These are phyloP conservation scores for Tricholoma flavovirens DNA, from an alignment of 768 basidiomycete species.

Conservation along the genomic window DNA sequence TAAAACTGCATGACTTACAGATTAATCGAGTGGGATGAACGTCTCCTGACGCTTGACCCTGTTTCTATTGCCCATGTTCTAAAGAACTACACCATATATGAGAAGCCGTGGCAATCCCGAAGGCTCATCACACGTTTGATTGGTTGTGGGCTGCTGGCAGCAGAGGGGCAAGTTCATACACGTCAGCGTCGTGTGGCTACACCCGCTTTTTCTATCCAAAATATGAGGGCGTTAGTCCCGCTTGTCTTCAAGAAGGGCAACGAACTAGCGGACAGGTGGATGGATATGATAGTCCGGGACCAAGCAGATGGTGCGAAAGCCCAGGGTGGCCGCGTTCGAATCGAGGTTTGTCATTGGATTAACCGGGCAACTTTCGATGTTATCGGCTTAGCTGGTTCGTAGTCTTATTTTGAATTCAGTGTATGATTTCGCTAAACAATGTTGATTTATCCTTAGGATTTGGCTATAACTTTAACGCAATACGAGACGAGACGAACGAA, in stretches of 20 bases:
- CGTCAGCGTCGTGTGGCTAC: slow-evolving; percentile 74
- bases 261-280: slow-evolving; percentile 59
- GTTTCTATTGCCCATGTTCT: slow-evolving; percentile 68
- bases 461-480: slow-evolving; percentile 81
- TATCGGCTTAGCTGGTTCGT: slow-evolving; percentile 79
- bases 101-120: slow-evolving; percentile 82
- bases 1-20: background rate
- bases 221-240: slow-evolving; percentile 65
- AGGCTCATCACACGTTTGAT: slow-evolving; percentile 70
- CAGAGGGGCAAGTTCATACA: slow-evolving; percentile 73
- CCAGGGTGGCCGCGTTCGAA: slow-evolving; percentile 24
- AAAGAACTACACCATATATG: slow-evolving; percentile 65
- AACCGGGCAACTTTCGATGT: slow-evolving; percentile 86
- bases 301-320: slow-evolving; percentile 23
- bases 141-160: slow-evolving; percentile 77
- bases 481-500: slow-evolving; percentile 73
- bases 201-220: slow-evolving; percentile 78
- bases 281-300: slow-evolving; percentile 32
- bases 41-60: slow-evolving; percentile 80
- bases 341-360: slow-evolving; percentile 81
- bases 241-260: slow-evolving; percentile 65
- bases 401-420: background rate
- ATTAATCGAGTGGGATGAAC: slow-evolving; percentile 59
- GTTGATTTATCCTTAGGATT: slow-evolving; percentile 49
- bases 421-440: background rate